A percentile compares a stretch with the other conserved stretches of the same genome.
phyloP scores from a whole-genome alignment of 2,329 filamentous ascomycete genomes.

The Pseudocercospora fijiensis region DNA sequence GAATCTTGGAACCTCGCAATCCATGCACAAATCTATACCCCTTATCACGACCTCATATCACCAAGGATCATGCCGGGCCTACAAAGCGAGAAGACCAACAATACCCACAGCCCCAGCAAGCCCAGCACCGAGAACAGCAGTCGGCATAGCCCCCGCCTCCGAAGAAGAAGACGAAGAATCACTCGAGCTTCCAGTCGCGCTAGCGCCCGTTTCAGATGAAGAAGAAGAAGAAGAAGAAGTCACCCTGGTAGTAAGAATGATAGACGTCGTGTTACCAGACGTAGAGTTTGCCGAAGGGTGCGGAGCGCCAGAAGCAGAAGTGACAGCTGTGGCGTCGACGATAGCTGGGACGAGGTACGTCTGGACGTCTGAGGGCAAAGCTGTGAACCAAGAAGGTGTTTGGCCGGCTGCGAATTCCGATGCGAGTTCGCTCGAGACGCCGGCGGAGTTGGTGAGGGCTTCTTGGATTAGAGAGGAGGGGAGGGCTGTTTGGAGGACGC shows the following conservation, averaged over 20 bases:
- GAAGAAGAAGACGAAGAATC: conserved; percentile 14
- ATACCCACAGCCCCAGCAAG: conserved; percentile 24
- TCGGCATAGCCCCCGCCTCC: conserved; percentile 35
- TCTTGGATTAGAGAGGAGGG: conserved; percentile 43
- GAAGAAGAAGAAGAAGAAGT: neutral
- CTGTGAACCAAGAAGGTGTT: conserved; percentile 48
- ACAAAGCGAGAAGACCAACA: conserved; percentile 10
- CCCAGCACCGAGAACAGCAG: conserved; percentile 41
- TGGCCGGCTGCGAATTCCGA: conserved; percentile 46
- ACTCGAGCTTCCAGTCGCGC: conserved; percentile 1
- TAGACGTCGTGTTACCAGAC: conserved; percentile 5
- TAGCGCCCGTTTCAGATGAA: conserved; percentile 5
- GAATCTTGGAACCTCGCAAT: neutral
- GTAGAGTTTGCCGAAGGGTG: conserved; percentile 11
- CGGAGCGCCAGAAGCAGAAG: conserved; percentile 12
- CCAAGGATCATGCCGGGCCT: neutral
- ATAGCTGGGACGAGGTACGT: conserved; percentile 41
- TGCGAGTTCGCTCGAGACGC: conserved; percentile 44
- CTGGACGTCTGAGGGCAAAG: conserved; percentile 48
- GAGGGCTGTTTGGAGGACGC: conserved; percentile 48
- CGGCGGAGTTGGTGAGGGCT: conserved; percentile 45
- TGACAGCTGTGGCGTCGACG: conserved; percentile 21
- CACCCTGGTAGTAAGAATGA: neutral
- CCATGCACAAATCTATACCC: neutral
- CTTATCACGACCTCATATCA: neutral